Conservation (phyloP, 2,329 filamentous ascomycete genomes). For the Phialocephala subalpina region DNA sequence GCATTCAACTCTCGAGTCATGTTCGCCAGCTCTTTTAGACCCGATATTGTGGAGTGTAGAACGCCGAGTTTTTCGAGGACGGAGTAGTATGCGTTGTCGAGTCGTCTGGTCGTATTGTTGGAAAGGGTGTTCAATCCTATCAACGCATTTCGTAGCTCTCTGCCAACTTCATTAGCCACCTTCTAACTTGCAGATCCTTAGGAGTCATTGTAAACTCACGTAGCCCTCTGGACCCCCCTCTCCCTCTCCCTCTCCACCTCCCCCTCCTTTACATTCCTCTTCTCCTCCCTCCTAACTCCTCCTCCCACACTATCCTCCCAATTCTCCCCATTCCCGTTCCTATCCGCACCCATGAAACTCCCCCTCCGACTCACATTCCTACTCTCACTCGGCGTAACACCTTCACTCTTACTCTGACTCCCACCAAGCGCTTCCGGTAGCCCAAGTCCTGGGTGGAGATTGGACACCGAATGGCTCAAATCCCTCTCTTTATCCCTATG, state of each 20-base stretch:
- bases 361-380: slow-evolving; percentile 53
- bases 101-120: slow-evolving; percentile 66
- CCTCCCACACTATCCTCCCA: slow-evolving; percentile 42
- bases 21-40: slow-evolving; percentile 71
- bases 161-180: slow-evolving; percentile 40
- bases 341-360: slow-evolving; percentile 46
- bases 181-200: neutral
- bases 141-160: slow-evolving; percentile 61
- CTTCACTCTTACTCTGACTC: slow-evolving; percentile 46
- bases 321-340: slow-evolving; percentile 11
- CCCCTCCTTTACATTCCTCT: slow-evolving; percentile 47
- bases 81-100: slow-evolving; percentile 79
- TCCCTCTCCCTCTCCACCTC: slow-evolving; percentile 52
- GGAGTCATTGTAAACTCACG: slow-evolving; percentile 46
- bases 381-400: slow-evolving; percentile 52
- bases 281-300: slow-evolving; percentile 26
- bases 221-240: slow-evolving; percentile 48
- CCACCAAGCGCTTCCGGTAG: neutral
- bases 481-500: slow-evolving; percentile 41
- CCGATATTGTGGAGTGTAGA: slow-evolving; percentile 69
- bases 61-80: slow-evolving; percentile 73
- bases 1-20: slow-evolving; percentile 65
- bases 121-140: slow-evolving; percentile 66
- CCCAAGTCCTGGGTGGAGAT: neutral
- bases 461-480: slow-evolving; percentile 14